Base-by-base conservation (phyloP, 208 protist species). In the Novymonas esmeraldas region DNA sequence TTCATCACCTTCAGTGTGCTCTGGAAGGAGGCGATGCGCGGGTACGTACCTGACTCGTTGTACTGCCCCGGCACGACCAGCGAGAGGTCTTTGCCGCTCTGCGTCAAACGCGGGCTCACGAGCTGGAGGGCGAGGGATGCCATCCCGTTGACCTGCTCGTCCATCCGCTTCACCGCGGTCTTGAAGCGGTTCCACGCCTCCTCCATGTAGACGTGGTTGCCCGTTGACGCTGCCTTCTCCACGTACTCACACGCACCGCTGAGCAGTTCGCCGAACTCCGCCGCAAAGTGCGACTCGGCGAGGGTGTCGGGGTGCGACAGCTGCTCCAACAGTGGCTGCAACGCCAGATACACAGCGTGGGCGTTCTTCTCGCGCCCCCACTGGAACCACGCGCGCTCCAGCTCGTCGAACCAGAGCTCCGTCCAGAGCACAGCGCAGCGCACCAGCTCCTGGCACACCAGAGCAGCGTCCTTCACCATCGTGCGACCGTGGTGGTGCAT, bases 1-100 rank as follows among this genome's bases (percentile, higher is more conserved):
- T 93, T 90, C 70, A 99, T 99, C 16, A 99, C 97, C 31, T 84
- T 91, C 6, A 98, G 75, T 49, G 78, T 92, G 63, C 76, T 89
- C 66, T 89, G 72, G 52, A 96, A 95, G 24, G 76, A 92, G 26
- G 81, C 70, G 68, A 97, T 95, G 56, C 78, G 81, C 9, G 90
- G 91, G 58, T 84, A 96, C 31, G 74, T 59, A 3, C 86, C 81
- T 62, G 77, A 82, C 49, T 92, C 81, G 56, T 78, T 83, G 86
- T 98, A 99, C 66, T 97, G 98, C 31, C 99, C 99, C 9, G 99
- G 99, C 20, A 99, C 96, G 26, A 98, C 98, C 6, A 99, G 66
- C 3, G 97, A 95, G 33, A 99, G 86, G 85, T 99, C 87, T 28
- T 85, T 85, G 33, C 96, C 96, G 59, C 92, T 88, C 62, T 92